phyloP scores from a whole-genome alignment of 2,329 filamentous ascomycete genomes.

The Stemphylium lycopersici region DNA sequence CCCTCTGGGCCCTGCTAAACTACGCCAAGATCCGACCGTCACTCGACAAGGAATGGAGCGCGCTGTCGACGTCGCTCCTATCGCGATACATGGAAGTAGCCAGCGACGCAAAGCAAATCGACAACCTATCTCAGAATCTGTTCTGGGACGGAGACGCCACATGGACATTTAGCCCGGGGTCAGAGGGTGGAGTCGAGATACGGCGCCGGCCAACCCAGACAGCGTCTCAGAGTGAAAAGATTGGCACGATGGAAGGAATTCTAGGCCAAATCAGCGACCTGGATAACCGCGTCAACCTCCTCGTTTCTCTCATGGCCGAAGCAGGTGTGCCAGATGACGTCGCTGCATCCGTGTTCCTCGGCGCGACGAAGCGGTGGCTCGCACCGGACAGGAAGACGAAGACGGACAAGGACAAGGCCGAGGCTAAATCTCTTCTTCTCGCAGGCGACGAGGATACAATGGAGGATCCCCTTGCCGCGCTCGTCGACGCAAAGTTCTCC shows the following conservation, averaged over 20 bases:
- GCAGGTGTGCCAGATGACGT: constrained; percentile 63
- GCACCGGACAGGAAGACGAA: constrained; percentile 14
- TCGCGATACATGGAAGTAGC: constrained; percentile 62
- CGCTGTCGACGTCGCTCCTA: constrained; percentile 32
- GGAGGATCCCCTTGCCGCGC: constrained; percentile 53
- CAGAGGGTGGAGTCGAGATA: constrained; percentile 60
- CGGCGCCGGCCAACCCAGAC: constrained; percentile 69
- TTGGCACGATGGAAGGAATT: constrained; percentile 67
- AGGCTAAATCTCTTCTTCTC: constrained; percentile 28
- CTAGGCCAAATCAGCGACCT: constrained; percentile 60
- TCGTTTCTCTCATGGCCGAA: constrained; percentile 50
- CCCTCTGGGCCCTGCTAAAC: constrained; percentile 68
- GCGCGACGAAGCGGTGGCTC: constrained; percentile 66
- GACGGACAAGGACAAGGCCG: no score
- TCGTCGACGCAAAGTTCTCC: constrained; percentile 67
- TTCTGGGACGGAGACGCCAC: constrained; percentile 59
- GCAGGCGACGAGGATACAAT: constrained; percentile 40
- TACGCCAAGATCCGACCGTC: constrained; percentile 51
- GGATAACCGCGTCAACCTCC: constrained; percentile 30
- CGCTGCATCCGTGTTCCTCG: constrained; percentile 64
- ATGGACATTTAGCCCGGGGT: constrained; percentile 62
- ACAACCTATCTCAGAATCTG: constrained; percentile 60
- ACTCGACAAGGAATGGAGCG: constrained; percentile 34
- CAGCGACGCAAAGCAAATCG: constrained; percentile 58
- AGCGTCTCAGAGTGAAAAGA: constrained; percentile 78